These are phyloP conservation scores for Catharanthus roseus DNA, from an alignment of 257 asterid genomes.

Conservation along the genomic window DNA sequence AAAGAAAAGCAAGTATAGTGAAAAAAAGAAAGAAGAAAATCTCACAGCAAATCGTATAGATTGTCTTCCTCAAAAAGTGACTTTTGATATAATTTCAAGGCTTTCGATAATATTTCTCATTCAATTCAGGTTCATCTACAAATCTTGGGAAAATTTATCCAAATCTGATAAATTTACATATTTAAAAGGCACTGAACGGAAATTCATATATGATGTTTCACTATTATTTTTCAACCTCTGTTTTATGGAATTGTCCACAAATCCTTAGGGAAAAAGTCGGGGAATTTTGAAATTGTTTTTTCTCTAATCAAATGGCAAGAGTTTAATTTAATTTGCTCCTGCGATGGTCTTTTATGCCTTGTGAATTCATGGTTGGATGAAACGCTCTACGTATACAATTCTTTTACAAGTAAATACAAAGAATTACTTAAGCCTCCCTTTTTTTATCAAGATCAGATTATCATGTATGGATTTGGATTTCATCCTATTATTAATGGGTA, in stretches of 20 bases:
- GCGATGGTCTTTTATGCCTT: constrained; percentile 38
- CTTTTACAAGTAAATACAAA: constrained; percentile 34
- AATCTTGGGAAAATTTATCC: constrained; percentile 22
- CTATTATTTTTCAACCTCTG: constrained; percentile 34
- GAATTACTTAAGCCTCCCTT: constrained; percentile 28
- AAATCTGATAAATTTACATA: constrained; percentile 16
- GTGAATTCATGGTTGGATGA: constrained; percentile 21
- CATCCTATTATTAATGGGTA: constrained; percentile 26
- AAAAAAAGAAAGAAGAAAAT: background rate
- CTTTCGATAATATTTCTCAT: constrained; percentile 34
- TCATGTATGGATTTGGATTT: constrained; percentile 42
- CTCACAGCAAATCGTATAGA: constrained; percentile 6
- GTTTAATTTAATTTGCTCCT: constrained; percentile 7
- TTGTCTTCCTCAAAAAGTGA: constrained; percentile 24
- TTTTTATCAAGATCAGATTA: constrained; percentile 7
- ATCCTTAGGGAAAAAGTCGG: constrained; percentile 4
- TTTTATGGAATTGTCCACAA: constrained; percentile 27
- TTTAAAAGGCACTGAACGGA: constrained; percentile 10
- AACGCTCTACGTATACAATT: constrained; percentile 34
- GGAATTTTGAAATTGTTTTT: constrained; percentile 22
- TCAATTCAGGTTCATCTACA: constrained; percentile 33
- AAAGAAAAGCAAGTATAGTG: background rate
- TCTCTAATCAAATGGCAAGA: constrained; percentile 27
- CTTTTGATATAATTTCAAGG: constrained; percentile 37
- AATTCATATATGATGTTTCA: constrained; percentile 30